Base-by-base conservation (phyloP, 2,329 filamentous ascomycete species). In the Pseudocercospora eumusae region DNA sequence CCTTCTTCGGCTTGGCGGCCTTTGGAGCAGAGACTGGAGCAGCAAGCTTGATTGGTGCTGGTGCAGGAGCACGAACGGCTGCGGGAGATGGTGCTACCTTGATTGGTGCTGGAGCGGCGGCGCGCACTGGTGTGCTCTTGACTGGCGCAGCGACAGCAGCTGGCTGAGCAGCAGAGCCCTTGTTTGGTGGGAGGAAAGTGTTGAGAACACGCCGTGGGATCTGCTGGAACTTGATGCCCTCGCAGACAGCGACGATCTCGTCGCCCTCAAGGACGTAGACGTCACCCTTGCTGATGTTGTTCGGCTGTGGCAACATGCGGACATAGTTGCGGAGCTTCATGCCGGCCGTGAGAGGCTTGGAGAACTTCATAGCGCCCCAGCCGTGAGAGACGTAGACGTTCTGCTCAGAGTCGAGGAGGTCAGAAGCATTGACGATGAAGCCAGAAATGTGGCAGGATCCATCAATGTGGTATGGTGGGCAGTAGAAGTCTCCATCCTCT, bases 201-300 rank as follows among this genome's bases (percentile, higher is more conserved):
- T 88, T 88, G 63, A 90, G 79, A 23, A 87, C 80, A 69, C 84
- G 83, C 69, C 88, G 86, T 36, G 87, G 86, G 58, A 89, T 87
- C 67, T 84, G 81, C 73, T 86, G 84, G 79, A 90, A 89, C 75
- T 86, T 86, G 68, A 89, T 81, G 55, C 87, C 85, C 56, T 81
- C 82, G 61, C 85, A 82, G 63, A 86, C 76, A 60, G 83, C 84
- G 63, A 86, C 78, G 62, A 86, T 82, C 67, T 85, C 81, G 54
- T 83, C 79, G n/a, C 82, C 82, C 25, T 85, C 82, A 67, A 86
- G 80, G 67, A 86, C 81, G 74, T 85, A 86, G 44, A 86, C 84
- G 74, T 86, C 84, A 69, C 84, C 84, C 57, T 83, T 80, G 62
- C 80, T 83, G 67, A 85, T 80, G 66, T 84, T 84, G 64, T 80